phyloP scores from a whole-genome alignment of 768 basidiomycete species.

The Xanthoconium stramineum region DNA sequence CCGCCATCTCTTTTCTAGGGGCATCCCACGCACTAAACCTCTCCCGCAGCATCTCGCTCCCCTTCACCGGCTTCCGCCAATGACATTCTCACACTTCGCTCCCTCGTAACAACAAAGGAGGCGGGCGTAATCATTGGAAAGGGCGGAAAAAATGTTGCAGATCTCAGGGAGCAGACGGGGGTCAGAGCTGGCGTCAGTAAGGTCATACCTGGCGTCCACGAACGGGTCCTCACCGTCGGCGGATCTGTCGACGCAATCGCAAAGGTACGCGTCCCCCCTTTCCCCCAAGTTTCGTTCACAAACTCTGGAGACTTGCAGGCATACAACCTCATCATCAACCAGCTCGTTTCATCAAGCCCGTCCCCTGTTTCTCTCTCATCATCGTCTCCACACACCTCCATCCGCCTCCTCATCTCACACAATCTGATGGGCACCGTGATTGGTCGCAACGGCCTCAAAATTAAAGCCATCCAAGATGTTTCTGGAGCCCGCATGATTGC shows the following conservation, averaged over 20 bases:
- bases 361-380: slow-evolving; percentile 69
- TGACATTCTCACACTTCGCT: slow-evolving; percentile 85
- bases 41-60: slow-evolving; percentile 68
- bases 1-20: slow-evolving; percentile 20
- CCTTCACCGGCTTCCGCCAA: slow-evolving; percentile 60
- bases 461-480: slow-evolving; percentile 96
- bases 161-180: slow-evolving; percentile 90
- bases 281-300: slow-evolving; percentile 3
- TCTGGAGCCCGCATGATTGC: slow-evolving; percentile 98
- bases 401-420: slow-evolving; percentile 97
- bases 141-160: slow-evolving; percentile 95
- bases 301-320: slow-evolving; percentile 50
- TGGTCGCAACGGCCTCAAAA: slow-evolving; percentile 93
- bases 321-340: slow-evolving; percentile 90
- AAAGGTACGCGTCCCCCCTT: slow-evolving; percentile 53
- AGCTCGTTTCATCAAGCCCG: slow-evolving; percentile 81
- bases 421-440: slow-evolving; percentile 99
- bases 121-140: slow-evolving; percentile 97
- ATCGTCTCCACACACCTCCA: slow-evolving; percentile 68
- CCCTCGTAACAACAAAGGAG: slow-evolving; percentile 95
- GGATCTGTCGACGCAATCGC: slow-evolving; percentile 92
- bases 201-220: slow-evolving; percentile 96
- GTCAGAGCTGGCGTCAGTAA: slow-evolving; percentile 99
- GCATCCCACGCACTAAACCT: slow-evolving; percentile 36
- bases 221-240: slow-evolving; percentile 92